Evolutionary conservation across 139 green algal species (phyloP), one percentile per base, ranked within the genome.

Genomic region (Chlamydomonas sp.): DNA sequence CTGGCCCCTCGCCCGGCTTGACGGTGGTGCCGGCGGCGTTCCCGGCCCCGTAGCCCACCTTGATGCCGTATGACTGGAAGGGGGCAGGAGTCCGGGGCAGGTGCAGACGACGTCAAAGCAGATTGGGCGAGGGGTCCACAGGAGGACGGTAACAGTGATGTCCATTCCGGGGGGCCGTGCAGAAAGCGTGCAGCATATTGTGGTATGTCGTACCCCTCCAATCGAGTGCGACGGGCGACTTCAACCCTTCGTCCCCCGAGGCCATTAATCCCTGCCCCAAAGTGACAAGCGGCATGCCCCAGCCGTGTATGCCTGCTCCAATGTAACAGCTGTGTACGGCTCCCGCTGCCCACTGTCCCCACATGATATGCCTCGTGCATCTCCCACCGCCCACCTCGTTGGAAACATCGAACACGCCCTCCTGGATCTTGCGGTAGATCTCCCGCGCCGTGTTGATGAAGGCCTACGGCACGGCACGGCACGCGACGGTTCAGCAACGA

Each of bases 381-480:
- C 74, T 4, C 10, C 5, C n/a, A 61, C 61, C 5, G 14, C 88
- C 9, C 68, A 97, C 94, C 94, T 99, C 98, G 89, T 99, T 99
- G 18, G 95, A 97, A 2, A 99, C 98, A 85, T 99, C 98, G 84
- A 99, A 97, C 0, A 97, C 95, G 78, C 98, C 98, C 63, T 96
- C 90, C 76, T 98, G 92, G 79, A 99, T 99, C 90, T 99, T 99
- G 77, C 97, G 94, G 89, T 99, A 97, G 78, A 99, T 99, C 85
- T 97, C 96, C n/a, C 94, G 90, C 0, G 98, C 98, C 8, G 98
- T 99, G 94, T 98, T 97, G 91, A 99, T 99, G 93, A 99, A 99
- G 0, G 98, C 98, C 94, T 97, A 89, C 20, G 60, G n/a, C 67
- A 77, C 49, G 62, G 12, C 4, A 59, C 8, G 16, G 31, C 17